phyloP scores from a whole-genome alignment of 2,329 filamentous ascomycete species.

The Aspergillus udagawae region DNA sequence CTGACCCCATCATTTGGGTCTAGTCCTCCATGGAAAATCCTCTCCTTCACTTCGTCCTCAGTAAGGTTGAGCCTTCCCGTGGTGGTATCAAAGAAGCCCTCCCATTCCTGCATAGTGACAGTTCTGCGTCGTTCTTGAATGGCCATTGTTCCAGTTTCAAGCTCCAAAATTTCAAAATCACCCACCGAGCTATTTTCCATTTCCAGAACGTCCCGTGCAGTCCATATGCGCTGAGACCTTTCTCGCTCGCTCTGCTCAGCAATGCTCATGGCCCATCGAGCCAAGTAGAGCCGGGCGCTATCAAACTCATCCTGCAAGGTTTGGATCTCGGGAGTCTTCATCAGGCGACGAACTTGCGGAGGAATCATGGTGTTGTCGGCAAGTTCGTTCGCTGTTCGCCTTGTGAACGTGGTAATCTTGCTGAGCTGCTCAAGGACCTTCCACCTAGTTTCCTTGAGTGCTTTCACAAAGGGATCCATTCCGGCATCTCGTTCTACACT shows the following conservation, averaged over 20 bases:
- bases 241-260: constrained; percentile 94
- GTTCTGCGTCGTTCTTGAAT: constrained; percentile 72
- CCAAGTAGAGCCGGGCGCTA: constrained; percentile 88
- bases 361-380: constrained; percentile 88
- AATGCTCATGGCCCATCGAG: constrained; percentile 97
- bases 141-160: constrained; percentile 67
- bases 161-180: constrained; percentile 89
- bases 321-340: constrained; percentile 91
- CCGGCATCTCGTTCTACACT: constrained; percentile 56
- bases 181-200: constrained; percentile 93
- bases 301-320: constrained; percentile 96
- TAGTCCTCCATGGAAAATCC: constrained; percentile 93
- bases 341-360: constrained; percentile 76
- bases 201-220: constrained; percentile 84
- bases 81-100: constrained; percentile 74
- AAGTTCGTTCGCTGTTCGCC: constrained; percentile 85
- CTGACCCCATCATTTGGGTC: constrained; percentile 85
- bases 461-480: constrained; percentile 92
- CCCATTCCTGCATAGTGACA: constrained; percentile 83
- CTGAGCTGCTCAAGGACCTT: constrained; percentile 95
- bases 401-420: constrained; percentile 93
- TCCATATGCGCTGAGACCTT: constrained; percentile 82
- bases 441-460: constrained; percentile 92
- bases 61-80: constrained; percentile 76
- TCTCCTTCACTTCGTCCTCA: constrained; percentile 88